A percentile compares a stretch with the other conserved stretches of the same genome.
Evolutionary conservation across 2,329 filamentous ascomycete genomes (phyloP).

Genomic region (Stylonectria norvegica): DNA sequence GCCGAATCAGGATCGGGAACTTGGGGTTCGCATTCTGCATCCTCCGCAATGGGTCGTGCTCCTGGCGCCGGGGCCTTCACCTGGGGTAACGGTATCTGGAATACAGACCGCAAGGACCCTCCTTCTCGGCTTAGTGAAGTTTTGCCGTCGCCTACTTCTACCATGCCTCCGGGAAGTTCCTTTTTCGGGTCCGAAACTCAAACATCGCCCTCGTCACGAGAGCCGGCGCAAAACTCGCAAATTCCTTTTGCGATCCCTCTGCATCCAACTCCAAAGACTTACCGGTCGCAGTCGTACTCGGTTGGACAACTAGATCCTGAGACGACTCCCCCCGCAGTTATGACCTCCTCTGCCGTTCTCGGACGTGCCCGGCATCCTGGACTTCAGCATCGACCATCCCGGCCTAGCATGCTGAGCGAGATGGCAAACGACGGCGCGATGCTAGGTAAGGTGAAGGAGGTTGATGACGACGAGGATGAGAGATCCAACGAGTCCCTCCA

Average conservation of each 20-base stretch:
- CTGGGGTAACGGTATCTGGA: constrained; percentile 84
- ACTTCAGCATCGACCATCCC: constrained; percentile 77
- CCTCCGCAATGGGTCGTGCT: constrained; percentile 47
- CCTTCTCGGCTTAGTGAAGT: constrained; percentile 72
- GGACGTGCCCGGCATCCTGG: constrained; percentile 60
- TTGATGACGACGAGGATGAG: constrained; percentile 64
- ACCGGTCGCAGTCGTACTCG: constrained; percentile 94
- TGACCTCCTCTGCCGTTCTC: constrained; percentile 47
- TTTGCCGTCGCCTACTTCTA: constrained; percentile 70
- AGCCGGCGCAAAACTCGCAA: constrained; percentile 56
- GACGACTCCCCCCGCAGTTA: constrained; percentile 36
- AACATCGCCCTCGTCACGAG: constrained; percentile 50
- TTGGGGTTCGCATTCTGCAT: constrained; percentile 54
- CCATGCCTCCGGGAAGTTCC: constrained; percentile 44
- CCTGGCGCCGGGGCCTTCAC: constrained; percentile 54
- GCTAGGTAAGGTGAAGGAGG: constrained; percentile 67
- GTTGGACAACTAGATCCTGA: constrained; percentile 85
- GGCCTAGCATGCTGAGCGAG: constrained; percentile 72
- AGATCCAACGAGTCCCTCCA: constrained; percentile 49
- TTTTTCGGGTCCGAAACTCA: constrained; percentile 53
- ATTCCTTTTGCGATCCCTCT: constrained; percentile 85
- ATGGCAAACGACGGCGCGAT: constrained; percentile 62
- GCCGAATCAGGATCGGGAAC: constrained; percentile 54
- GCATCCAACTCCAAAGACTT: constrained; percentile 87
- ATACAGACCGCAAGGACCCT: constrained; percentile 72